Evolutionary conservation across 441 rosid genomes (phyloP).

Genomic region (Brassica balearica): DNA sequence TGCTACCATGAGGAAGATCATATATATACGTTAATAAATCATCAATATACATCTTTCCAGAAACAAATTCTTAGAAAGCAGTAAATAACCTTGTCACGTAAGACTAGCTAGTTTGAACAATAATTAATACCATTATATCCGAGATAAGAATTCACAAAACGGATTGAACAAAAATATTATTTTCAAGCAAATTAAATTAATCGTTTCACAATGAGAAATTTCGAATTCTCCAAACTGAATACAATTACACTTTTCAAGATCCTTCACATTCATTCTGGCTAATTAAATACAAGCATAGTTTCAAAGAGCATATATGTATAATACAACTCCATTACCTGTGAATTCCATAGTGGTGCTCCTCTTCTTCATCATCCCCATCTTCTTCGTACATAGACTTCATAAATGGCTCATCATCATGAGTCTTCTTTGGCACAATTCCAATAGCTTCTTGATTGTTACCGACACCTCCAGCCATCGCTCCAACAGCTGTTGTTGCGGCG

Average conservation of each 20-base stretch:
- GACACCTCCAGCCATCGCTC: not conserved
- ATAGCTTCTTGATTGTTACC: not conserved
- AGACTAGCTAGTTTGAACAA: not conserved
- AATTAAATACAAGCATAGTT: not conserved
- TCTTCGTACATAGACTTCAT: slow-evolving; percentile 37
- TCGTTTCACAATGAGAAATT: slow-evolving; percentile 5
- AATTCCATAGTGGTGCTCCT: slow-evolving; percentile 23
- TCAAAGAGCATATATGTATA: slow-evolving; percentile 13
- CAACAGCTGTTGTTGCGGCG: slow-evolving; percentile 10
- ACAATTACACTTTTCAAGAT: slow-evolving; percentile 14
- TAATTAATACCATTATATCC: not conserved
- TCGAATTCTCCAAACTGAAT: slow-evolving; percentile 23
- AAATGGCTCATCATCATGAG: slow-evolving; percentile 37
- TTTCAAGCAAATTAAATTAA: slow-evolving; percentile 16
- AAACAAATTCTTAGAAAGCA: not conserved
- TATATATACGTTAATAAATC: not conserved
- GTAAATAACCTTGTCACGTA: not conserved
- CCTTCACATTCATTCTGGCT: slow-evolving; percentile 27
- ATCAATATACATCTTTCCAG: not conserved
- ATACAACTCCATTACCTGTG: slow-evolving; percentile 31
- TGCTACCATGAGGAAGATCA: not conserved
- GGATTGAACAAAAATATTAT: not conserved
- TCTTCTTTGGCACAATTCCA: not conserved
- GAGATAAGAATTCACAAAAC: not conserved
- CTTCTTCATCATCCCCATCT: slow-evolving; percentile 31